Percentiles rank a stretch among this genome's conserved stretches.
phyloP scores from a whole-genome alignment of 202 grass and related monocot species.

The Carex arenaria region DNA sequence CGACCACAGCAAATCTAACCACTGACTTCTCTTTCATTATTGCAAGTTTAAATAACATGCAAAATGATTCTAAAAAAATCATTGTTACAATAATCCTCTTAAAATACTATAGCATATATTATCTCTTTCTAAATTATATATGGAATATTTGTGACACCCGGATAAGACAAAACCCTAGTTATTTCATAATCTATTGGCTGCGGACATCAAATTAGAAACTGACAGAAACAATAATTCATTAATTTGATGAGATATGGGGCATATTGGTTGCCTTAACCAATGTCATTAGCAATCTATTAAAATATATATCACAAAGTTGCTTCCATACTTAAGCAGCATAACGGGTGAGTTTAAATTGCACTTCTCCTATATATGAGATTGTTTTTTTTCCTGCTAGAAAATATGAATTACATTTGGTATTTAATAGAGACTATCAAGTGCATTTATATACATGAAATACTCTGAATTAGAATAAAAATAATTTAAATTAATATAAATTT shows the following conservation, averaged over 20 bases:
- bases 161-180: not conserved
- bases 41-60: not conserved
- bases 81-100: not conserved
- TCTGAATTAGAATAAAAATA: no score
- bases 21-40: not conserved
- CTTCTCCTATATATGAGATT: not conserved
- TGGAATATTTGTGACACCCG: not conserved
- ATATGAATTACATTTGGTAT: no score
- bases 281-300: constrained; percentile 1
- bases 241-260: not conserved
- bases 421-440: no score
- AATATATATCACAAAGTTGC: not conserved
- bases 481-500: no score
- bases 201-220: not conserved
- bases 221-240: not conserved
- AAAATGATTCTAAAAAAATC: not conserved
- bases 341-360: not conserved
- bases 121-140: not conserved
- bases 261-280: not conserved
- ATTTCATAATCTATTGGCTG: not conserved
- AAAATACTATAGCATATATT: constrained; percentile 15
- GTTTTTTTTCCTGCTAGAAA: not conserved
- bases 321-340: not conserved
- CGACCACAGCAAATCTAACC: not conserved
- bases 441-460: no score